Evolutionary conservation across 169 alveolate species (phyloP).

Genomic region (Plasmodium relictum): DNA sequence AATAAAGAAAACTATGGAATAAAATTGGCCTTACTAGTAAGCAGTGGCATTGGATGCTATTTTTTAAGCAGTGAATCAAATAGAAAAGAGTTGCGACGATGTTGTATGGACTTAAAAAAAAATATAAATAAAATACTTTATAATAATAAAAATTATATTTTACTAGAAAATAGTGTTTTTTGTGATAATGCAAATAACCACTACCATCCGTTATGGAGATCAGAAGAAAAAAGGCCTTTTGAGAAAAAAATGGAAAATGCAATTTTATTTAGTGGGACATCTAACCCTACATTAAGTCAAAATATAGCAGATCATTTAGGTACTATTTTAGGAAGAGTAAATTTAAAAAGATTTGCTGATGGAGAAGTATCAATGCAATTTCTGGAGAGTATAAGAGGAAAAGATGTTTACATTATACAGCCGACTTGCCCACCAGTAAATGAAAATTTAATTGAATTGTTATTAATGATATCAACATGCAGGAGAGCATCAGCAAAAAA

Average conservation of each 20-base stretch:
- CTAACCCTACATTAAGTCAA: conserved; percentile 77
- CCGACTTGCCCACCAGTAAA: conserved; percentile 98
- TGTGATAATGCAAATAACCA: conserved; percentile 35
- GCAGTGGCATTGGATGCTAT: conserved; percentile 34
- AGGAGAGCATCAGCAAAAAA: conserved; percentile 96
- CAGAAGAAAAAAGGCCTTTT: conserved; percentile 77
- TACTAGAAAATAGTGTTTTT: conserved; percentile 5
- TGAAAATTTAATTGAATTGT: conserved; percentile 95
- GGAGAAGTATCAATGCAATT: conserved; percentile 95
- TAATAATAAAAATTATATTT: conserved; percentile 1
- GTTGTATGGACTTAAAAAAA: conserved; percentile 23
- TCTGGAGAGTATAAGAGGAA: conserved; percentile 92
- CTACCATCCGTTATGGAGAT: conserved; percentile 76
- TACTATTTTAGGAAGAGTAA: conserved; percentile 82
- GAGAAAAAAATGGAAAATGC: conserved; percentile 79
- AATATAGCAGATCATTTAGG: conserved; percentile 84
- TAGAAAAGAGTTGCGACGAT: conserved; percentile 28
- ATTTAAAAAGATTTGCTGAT: conserved; percentile 93
- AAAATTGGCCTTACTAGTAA: conserved; percentile 1
- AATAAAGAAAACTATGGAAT: conserved; percentile 10
- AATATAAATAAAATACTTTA: not conserved
- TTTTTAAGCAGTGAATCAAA: conserved; percentile 31
- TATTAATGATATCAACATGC: conserved; percentile 95
- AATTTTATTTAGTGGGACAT: conserved; percentile 78
- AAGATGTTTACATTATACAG: conserved; percentile 94